Conservation (phyloP, 192 early-diverging fungal genomes). For the Coemansia sp. region DNA sequence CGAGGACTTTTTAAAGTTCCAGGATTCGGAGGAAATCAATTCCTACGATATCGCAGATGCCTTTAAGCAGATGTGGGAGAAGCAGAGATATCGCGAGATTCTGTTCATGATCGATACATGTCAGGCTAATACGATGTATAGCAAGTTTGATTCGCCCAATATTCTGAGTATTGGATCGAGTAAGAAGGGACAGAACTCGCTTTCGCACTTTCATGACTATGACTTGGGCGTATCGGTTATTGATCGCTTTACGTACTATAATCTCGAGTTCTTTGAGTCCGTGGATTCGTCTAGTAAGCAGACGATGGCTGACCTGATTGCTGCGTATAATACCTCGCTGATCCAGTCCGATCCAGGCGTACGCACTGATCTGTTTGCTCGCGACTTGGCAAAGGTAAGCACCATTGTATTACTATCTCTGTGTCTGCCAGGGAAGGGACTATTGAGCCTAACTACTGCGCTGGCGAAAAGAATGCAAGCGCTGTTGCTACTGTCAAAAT, state of each 20-base stretch:
- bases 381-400: constrained; percentile 74
- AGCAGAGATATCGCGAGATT: constrained; percentile 95
- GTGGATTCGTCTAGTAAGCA: constrained; percentile 77
- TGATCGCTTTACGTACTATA: constrained; percentile 96
- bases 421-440: neutral
- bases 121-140: constrained; percentile 97
- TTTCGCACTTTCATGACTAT: constrained; percentile 73
- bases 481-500: neutral
- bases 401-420: neutral
- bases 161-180: constrained; percentile 90
- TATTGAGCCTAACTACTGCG: neutral
- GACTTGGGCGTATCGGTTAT: constrained; percentile 98
- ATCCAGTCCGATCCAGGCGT: constrained; percentile 87
- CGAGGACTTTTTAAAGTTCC: constrained; percentile 98
- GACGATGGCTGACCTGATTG: constrained; percentile 75
- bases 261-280: constrained; percentile 87
- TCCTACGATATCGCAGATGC: constrained; percentile 95
- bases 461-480: neutral
- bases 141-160: constrained; percentile 89
- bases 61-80: constrained; percentile 97
- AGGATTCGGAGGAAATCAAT: constrained; percentile 96
- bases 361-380: constrained; percentile 76
- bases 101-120: constrained; percentile 99
- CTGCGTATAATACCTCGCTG: constrained; percentile 71
- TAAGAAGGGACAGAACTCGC: constrained; percentile 84